A percentile compares a stretch with the other conserved stretches of the same genome.
These are phyloP conservation scores for Paxillus involutus DNA, from an alignment of 768 basidiomycete genomes.

Conservation along the genomic window DNA sequence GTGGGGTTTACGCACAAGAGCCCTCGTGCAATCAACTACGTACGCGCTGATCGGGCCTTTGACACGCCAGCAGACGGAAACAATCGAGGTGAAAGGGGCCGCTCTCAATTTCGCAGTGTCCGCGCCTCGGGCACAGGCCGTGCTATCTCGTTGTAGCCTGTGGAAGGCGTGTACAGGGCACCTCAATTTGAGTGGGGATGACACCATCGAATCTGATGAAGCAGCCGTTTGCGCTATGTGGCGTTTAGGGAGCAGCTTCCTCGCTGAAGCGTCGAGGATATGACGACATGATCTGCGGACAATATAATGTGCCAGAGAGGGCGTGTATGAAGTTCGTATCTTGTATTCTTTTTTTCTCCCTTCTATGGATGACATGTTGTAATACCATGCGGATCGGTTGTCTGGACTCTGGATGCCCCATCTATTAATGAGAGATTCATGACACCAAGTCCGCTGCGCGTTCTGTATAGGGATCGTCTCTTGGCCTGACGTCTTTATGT, in stretches of 20 bases:
- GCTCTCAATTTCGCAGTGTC: slow-evolving; percentile 59
- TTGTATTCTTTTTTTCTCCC: slow-evolving; percentile 4
- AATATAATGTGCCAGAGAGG: slow-evolving; percentile 11
- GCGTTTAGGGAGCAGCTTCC: slow-evolving; percentile 26
- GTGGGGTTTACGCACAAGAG: slow-evolving; percentile 91
- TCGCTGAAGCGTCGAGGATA: slow-evolving; percentile 32
- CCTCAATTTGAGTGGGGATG: slow-evolving; percentile 21
- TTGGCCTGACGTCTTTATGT: slow-evolving; percentile 17
- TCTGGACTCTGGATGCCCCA: slow-evolving; percentile 17
- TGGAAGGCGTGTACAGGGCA: slow-evolving; percentile 26
- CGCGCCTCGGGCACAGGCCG: slow-evolving; percentile 69
- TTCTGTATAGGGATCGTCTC: not conserved
- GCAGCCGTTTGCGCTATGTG: slow-evolving; percentile 29
- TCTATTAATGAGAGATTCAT: slow-evolving; percentile 16
- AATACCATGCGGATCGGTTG: slow-evolving; percentile 7
- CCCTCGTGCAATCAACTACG: slow-evolving; percentile 75
- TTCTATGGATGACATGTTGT: slow-evolving; percentile 16
- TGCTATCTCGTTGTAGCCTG: slow-evolving; percentile 77
- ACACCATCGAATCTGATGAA: slow-evolving; percentile 26
- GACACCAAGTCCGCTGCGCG: not conserved
- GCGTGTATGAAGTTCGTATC: slow-evolving; percentile 16
- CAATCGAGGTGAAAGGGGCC: slow-evolving; percentile 58
- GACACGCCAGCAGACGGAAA: slow-evolving; percentile 53
- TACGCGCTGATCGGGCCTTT: slow-evolving; percentile 73
- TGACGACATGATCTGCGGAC: slow-evolving; percentile 30